phyloP scores from a whole-genome alignment of 73 alveolate species.

The Uronychia binucleata region DNA sequence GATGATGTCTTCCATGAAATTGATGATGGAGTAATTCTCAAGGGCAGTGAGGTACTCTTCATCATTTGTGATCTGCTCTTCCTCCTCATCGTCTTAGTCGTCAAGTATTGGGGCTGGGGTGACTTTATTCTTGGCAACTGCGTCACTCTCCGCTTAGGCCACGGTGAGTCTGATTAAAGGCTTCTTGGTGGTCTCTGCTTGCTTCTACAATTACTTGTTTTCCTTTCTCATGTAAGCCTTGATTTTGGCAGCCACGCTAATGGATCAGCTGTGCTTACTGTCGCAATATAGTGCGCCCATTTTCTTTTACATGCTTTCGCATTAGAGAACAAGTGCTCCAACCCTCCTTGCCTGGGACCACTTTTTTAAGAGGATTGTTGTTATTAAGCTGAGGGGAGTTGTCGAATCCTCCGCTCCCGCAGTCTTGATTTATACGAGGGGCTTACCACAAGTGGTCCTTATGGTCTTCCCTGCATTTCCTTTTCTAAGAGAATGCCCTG shows the following conservation, averaged over 20 bases:
- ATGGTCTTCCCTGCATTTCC: not conserved
- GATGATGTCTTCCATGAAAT: not conserved
- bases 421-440: no score
- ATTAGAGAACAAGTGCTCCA: not conserved
- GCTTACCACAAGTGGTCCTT: slow-evolving; percentile 7
- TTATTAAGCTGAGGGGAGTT: not conserved
- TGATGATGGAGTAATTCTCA: not conserved
- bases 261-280: no score
- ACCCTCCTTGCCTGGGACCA: not conserved
- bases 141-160: no score
- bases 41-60: not conserved
- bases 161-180: no score
- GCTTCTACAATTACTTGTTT: not conserved
- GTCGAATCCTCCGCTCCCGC: slow-evolving; percentile 18
- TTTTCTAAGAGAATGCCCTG: slow-evolving; percentile 6
- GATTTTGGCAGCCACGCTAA: not conserved
- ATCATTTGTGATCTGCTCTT: not conserved
- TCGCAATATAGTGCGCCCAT: not conserved
- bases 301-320: not conserved
- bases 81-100: not conserved
- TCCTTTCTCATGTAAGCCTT: not conserved
- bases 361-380: slow-evolving; percentile 10
- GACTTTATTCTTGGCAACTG: no score
- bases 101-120: no score
- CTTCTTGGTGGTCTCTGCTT: not conserved